These are phyloP conservation scores for Mucor sp. DNA, from an alignment of 371 early-diverging fungal species.

Conservation along the genomic window DNA sequence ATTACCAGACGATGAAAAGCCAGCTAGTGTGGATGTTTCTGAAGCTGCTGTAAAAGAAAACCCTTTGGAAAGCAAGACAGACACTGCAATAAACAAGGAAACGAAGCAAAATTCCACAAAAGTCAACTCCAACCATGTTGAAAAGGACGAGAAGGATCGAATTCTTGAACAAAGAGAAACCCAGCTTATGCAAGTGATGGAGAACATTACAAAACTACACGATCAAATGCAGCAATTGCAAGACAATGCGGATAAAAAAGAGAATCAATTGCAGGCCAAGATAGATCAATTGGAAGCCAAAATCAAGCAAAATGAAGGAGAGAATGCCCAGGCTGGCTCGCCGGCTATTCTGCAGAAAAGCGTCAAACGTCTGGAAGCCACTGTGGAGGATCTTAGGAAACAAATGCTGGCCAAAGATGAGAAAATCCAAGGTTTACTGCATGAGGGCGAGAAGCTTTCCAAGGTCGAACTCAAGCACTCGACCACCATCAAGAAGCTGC, in stretches of 20 bases:
- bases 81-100: not conserved
- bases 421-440: slow-evolving; percentile 59
- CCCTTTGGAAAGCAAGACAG: not conserved
- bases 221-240: slow-evolving; percentile 61
- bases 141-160: slow-evolving; percentile 6
- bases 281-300: slow-evolving; percentile 8
- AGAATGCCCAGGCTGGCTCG: not conserved
- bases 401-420: slow-evolving; percentile 65
- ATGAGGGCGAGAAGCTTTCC: slow-evolving; percentile 80
- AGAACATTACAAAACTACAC: slow-evolving; percentile 62
- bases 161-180: slow-evolving; percentile 66
- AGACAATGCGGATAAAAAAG: slow-evolving; percentile 32
- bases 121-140: not conserved
- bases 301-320: not conserved
- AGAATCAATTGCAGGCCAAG: slow-evolving; percentile 6
- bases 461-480: slow-evolving; percentile 77
- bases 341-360: slow-evolving; percentile 16
- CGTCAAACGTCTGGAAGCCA: slow-evolving; percentile 37
- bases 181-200: slow-evolving; percentile 63
- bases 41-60: not conserved
- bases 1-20: not conserved
- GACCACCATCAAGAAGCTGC: slow-evolving; percentile 73
- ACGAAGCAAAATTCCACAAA: not conserved
- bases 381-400: slow-evolving; percentile 53
- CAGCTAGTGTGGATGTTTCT: not conserved